Evolutionary conservation across 495 filamentous ascomycete species (phyloP).

Genomic region (Aspergillus carlsbadensis): DNA sequence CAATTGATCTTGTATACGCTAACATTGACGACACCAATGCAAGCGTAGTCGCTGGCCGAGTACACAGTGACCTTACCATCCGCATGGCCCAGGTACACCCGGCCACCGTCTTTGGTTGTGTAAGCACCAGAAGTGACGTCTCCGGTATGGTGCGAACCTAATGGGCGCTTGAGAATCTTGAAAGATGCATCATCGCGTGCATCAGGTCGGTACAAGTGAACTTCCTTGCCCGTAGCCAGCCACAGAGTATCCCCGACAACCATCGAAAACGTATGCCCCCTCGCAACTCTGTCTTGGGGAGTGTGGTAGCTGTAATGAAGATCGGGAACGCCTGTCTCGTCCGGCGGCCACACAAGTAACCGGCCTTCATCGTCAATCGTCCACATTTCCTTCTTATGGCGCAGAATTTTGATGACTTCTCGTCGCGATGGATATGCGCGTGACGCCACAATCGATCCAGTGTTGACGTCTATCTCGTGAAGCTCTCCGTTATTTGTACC

Average conservation of each 20-base stretch:
- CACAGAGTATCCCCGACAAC: constrained; percentile 77
- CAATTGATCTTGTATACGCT: constrained; percentile 96
- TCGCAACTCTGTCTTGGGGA: constrained; percentile 69
- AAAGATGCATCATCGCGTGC: constrained; percentile 67
- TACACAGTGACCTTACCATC: constrained; percentile 96
- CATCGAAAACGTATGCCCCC: constrained; percentile 84
- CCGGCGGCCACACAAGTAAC: constrained; percentile 82
- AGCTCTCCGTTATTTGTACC: constrained; percentile 85
- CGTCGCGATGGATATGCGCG: constrained; percentile 74
- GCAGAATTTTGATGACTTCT: constrained; percentile 83
- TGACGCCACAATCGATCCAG: constrained; percentile 62
- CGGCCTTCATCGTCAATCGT: constrained; percentile 88
- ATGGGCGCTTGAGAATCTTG: constrained; percentile 66
- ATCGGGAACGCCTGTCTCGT: constrained; percentile 70
- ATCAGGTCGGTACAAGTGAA: constrained; percentile 76
- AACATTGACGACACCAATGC: constrained; percentile 73
- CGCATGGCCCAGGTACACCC: constrained; percentile 85
- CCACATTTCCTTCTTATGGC: constrained; percentile 89
- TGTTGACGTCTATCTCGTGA: constrained; percentile 77
- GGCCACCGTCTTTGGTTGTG: constrained; percentile 70
- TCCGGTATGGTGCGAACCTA: constrained; percentile 66
- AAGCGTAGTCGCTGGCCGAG: constrained; percentile 69
- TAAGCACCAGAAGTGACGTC: constrained; percentile 86
- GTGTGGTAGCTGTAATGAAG: constrained; percentile 60
- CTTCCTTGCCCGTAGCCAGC: constrained; percentile 85